Conservation (phyloP, 1,284 basidiomycete species). For the Tylopilus sp. region DNA sequence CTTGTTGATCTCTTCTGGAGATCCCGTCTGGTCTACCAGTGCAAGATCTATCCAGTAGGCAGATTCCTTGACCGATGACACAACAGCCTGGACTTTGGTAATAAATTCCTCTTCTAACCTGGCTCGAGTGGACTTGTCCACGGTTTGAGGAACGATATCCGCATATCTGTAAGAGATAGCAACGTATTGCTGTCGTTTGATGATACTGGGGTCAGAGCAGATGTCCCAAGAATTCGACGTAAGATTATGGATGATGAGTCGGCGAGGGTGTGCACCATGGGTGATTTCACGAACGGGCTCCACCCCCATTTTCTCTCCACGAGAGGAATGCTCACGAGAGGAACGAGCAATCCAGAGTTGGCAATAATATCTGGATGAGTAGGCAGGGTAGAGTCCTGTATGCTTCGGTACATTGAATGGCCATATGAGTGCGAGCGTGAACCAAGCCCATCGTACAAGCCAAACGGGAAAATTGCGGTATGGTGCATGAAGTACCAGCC, state of each 20-base stretch:
- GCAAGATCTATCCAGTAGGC: conserved; percentile 43
- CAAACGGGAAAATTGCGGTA: conserved; percentile 11
- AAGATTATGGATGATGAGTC: conserved; percentile 30
- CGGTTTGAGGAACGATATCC: conserved; percentile 17
- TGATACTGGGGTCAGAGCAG: conserved; percentile 13
- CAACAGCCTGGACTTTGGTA: conserved; percentile 8
- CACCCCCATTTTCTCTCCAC: conserved; percentile 13
- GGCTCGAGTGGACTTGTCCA: background rate
- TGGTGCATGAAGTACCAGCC: conserved; percentile 24
- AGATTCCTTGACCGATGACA: conserved; percentile 19
- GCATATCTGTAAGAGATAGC: conserved; percentile 31
- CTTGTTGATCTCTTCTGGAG: conserved; percentile 16
- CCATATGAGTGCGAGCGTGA: conserved; percentile 29
- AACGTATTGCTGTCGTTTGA: conserved; percentile 29
- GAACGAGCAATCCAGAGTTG: conserved; percentile 41
- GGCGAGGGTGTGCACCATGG: conserved; percentile 29
- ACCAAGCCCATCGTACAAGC: conserved; percentile 32
- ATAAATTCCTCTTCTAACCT: conserved; percentile 10
- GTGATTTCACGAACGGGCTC: conserved; percentile 26
- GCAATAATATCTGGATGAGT: conserved; percentile 28
- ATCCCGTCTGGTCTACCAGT: background rate
- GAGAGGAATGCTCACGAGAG: conserved; percentile 37
- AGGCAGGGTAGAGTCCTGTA: conserved; percentile 24
- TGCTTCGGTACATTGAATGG: conserved; percentile 17
- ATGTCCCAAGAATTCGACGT: conserved; percentile 10